A percentile compares a stretch with the other conserved stretches of the same genome.
phyloP scores from a whole-genome alignment of 78 protist genomes.

The Dictyostelium discoideum region dicty_2.7 NC_007089.4:4726001-4726500 shows the following conservation, averaged over 20 bases:
- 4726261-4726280: constrained; percentile 69
- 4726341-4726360: constrained; percentile 65
- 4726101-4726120: neutral
- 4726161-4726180: constrained; percentile 49
- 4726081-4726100: neutral
- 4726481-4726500: neutral
- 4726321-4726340: constrained; percentile 47
- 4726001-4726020: neutral
- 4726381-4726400: constrained; percentile 66
- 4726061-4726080: neutral
- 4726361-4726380: constrained; percentile 43
- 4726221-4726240: neutral
- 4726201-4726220: neutral
- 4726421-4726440: neutral
- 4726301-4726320: constrained; percentile 29
- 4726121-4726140: constrained; percentile 21
- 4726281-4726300: constrained; percentile 47
- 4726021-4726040: neutral
- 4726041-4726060: constrained; percentile 8
- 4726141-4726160: constrained; percentile 70
- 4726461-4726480: too few relatives aligned
- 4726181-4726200: constrained; percentile 29
- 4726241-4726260: neutral
- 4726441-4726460: neutral
- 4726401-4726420: constrained; percentile 32